Percentiles rank a stretch among this genome's conserved stretches.
Evolutionary conservation across 2,329 filamentous ascomycete species (phyloP).

Genomic region (Colletotrichum sp.): DNA sequence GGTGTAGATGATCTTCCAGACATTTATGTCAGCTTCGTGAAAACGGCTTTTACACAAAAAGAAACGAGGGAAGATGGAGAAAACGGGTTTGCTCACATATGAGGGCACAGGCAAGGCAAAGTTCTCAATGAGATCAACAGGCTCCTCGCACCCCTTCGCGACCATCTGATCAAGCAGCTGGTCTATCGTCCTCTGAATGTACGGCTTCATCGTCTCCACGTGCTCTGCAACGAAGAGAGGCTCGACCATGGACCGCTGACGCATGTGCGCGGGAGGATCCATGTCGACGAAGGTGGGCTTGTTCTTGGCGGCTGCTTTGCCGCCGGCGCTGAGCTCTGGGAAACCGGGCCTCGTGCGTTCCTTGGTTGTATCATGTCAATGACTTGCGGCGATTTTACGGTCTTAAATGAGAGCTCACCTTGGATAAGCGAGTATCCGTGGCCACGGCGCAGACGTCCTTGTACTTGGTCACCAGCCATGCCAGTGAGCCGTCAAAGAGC

Average conservation of each 20-base stretch:
- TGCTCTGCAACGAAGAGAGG: constrained; percentile 44
- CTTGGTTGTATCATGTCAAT: constrained; percentile 22
- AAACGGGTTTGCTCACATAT: constrained; percentile 35
- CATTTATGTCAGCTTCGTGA: not conserved
- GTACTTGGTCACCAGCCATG: constrained; percentile 55
- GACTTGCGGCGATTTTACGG: fast-evolving
- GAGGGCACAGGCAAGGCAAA: constrained; percentile 54
- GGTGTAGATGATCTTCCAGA: constrained; percentile 51
- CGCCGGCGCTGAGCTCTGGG: constrained; percentile 51
- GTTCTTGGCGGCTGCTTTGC: constrained; percentile 51
- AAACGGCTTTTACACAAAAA: not conserved
- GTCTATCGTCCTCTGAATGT: constrained; percentile 51
- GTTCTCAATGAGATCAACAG: constrained; percentile 50
- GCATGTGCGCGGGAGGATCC: constrained; percentile 52
- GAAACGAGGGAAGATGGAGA: not conserved
- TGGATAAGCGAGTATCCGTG: constrained; percentile 50
- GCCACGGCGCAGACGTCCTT: constrained; percentile 49
- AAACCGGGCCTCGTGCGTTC: constrained; percentile 47
- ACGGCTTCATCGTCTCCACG: constrained; percentile 44
- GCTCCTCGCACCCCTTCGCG: constrained; percentile 37
- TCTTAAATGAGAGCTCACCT: constrained; percentile 30
- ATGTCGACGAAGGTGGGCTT: constrained; percentile 58
- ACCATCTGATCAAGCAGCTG: constrained; percentile 44
- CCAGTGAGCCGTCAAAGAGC: constrained; percentile 50
- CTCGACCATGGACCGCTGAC: constrained; percentile 52